Conservation (phyloP, 139 green algal genomes). For the Chlamydomonas asymmetrica region DNA sequence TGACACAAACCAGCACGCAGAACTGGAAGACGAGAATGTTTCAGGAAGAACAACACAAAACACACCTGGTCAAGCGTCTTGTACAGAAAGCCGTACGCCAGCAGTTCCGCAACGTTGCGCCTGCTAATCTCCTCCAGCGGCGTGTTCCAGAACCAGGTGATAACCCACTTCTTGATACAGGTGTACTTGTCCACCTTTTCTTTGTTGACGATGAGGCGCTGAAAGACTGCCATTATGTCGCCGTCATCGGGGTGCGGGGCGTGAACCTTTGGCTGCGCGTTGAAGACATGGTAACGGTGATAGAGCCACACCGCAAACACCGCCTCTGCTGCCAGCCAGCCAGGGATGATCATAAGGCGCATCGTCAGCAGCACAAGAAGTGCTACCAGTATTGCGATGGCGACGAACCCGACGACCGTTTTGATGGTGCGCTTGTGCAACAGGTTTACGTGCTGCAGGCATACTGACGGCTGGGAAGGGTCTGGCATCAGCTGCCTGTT, state of each 20-base stretch:
- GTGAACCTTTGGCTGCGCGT: constrained; percentile 15
- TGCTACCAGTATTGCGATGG: no score
- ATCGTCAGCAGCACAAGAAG: background rate
- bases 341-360: background rate
- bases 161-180: background rate
- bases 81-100: constrained; percentile 29
- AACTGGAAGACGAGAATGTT: background rate
- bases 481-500: no score
- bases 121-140: constrained; percentile 19
- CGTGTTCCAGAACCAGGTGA: constrained; percentile 33
- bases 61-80: no score
- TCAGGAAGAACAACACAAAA: background rate
- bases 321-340: background rate
- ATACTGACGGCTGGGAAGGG: no score
- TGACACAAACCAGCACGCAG: background rate
- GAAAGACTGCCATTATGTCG: background rate
- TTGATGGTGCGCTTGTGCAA: no score
- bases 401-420: no score
- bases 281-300: background rate
- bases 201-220: background rate
- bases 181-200: background rate
- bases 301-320: constrained; percentile 1
- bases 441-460: no score
- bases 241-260: background rate
- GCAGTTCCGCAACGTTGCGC: constrained; percentile 41